Evolutionary conservation across 306 rosid genomes (phyloP).

Genomic region (Pterocarpus santalinus): DNA sequence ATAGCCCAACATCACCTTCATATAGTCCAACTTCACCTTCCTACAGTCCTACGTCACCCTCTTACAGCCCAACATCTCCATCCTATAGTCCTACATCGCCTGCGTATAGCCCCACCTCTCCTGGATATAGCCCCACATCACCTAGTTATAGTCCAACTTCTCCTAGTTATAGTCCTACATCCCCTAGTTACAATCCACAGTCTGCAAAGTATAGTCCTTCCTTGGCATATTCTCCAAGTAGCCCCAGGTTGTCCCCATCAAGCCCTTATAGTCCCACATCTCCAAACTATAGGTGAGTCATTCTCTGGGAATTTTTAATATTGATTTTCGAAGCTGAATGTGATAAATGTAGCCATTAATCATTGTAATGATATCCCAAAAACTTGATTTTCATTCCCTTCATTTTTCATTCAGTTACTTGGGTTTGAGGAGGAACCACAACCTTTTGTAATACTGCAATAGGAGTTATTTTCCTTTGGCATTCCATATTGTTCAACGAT

Average conservation of each 20-base stretch:
- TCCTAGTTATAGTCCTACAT: constrained; percentile 81
- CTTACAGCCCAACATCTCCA: constrained; percentile 90
- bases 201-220: constrained; percentile 97
- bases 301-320: constrained; percentile 15
- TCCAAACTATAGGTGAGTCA: constrained; percentile 85
- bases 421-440: constrained; percentile 20
- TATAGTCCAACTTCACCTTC: constrained; percentile 90
- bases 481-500: constrained; percentile 32
- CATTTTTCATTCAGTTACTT: constrained; percentile 18
- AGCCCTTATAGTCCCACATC: constrained; percentile 98
- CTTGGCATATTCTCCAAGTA: constrained; percentile 93
- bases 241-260: constrained; percentile 91
- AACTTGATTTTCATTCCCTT: not conserved
- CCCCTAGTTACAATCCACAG: constrained; percentile 93
- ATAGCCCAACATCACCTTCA: constrained; percentile 76
- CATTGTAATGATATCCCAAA: not conserved
- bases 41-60: constrained; percentile 83
- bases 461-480: constrained; percentile 14
- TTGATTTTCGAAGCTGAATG: not conserved
- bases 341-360: not conserved
- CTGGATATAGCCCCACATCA: constrained; percentile 80
- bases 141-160: constrained; percentile 77
- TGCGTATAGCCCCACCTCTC: constrained; percentile 85
- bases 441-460: constrained; percentile 6
- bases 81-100: constrained; percentile 65